These are phyloP conservation scores for Cadophora sp. DNA, from an alignment of 2,329 filamentous ascomycete species.

Conservation along the genomic window DNA sequence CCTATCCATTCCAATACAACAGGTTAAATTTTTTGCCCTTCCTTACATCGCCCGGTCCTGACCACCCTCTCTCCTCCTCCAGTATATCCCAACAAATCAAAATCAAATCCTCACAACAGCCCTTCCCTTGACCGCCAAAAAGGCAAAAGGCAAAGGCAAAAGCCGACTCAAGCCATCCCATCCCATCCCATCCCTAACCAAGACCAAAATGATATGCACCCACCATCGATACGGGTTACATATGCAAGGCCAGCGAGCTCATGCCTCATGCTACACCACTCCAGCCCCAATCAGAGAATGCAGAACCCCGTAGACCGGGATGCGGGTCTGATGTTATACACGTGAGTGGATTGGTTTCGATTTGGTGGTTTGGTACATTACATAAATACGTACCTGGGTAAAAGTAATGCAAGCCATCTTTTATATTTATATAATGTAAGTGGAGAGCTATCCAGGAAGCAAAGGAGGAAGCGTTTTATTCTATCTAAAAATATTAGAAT, in stretches of 20 bases:
- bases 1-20: too few species aligned
- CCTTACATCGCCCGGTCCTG: not conserved
- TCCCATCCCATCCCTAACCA: too few species aligned
- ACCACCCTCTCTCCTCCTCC: too few species aligned
- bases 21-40: not conserved
- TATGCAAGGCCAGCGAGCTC: constrained; percentile 10
- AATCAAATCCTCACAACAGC: too few species aligned
- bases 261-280: not conserved
- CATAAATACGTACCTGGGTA: too few species aligned
- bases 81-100: too few species aligned
- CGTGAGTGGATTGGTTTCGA: not conserved
- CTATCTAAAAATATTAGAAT: too few species aligned
- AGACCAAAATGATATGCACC: not conserved
- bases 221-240: not conserved
- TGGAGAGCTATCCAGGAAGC: too few species aligned
- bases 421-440: too few species aligned
- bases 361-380: too few species aligned
- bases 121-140: not conserved
- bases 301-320: constrained; percentile 1
- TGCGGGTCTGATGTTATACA: not conserved
- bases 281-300: constrained; percentile 12
- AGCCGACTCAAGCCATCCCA: not conserved
- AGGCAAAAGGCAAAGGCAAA: not conserved
- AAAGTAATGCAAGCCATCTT: too few species aligned
- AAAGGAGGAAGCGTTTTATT: too few species aligned